Base-by-base conservation (phyloP, 148 eudicot genomes). In the Limonium bicolor region DNA sequence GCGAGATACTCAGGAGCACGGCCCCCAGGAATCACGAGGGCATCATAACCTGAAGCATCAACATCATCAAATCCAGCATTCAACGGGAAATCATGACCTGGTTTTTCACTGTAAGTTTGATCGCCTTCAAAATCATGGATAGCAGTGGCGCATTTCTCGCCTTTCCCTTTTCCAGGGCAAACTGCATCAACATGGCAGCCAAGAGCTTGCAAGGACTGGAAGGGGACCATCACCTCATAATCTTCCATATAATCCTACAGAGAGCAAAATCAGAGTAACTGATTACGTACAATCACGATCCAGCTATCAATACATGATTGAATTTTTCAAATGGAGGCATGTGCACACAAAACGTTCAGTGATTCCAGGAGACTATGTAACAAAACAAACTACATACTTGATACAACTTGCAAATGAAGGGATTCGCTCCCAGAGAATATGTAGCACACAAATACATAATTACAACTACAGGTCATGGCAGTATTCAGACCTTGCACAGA, bases 91-190 rank as follows among this genome's bases (percentile, higher is more conserved):
- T 78, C 63, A 66, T 85, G 95, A 21, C 99, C 99, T 16, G 88
- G 88, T 60, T 90, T 90, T 53, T 90, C 99, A 53, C 82, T 84
- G 59, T 90, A 90, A 3, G 99, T 90, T 37, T 85, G 99, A 62
- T 90, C 99, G 45, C 99, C 99, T 70, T 90, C 95, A 45, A 90
- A 90, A 56, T 90, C 95, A 58, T 90, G 99, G 53, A 90, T 77
- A 41, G 95, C 99, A 3, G 99, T 90, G 20, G 86, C 61, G 39
- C 99, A 90, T 21, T 27, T 62, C 38, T 80, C 85, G 15, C 99
- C 99, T 7, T 74, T 64, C 25, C 44, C 62, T 68, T 90, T 90
- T 51, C 70, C 70, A 15, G 99, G 99, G 54, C 99, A 90, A 47
- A 90, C 78, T 8, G 99, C 93, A 56, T 90, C 95, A 28, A 90